phyloP scores from a whole-genome alignment of 768 basidiomycete species.

The Lactarius indigo region DNA sequence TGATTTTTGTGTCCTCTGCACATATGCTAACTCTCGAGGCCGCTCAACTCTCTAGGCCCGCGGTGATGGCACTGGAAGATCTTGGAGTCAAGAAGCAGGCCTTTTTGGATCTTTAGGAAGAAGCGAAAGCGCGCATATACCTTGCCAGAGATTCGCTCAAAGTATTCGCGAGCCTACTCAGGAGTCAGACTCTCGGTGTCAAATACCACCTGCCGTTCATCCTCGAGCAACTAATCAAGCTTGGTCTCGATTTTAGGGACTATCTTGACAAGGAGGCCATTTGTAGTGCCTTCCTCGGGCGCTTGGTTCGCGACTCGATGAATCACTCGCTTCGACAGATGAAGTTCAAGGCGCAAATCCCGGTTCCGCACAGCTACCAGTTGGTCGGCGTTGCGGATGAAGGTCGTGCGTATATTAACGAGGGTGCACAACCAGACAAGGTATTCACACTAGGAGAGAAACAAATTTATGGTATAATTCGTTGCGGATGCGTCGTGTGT shows the following conservation, averaged over 20 bases:
- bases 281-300: slow-evolving; percentile 55
- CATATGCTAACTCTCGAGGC: not conserved
- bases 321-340: slow-evolving; percentile 66
- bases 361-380: slow-evolving; percentile 60
- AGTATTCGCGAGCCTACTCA: slow-evolving; percentile 48
- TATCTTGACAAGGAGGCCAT: slow-evolving; percentile 35
- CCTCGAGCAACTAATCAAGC: slow-evolving; percentile 45
- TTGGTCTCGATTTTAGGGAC: slow-evolving; percentile 47
- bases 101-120: slow-evolving; percentile 61
- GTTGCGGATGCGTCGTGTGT: no score
- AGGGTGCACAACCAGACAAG: slow-evolving; percentile 4
- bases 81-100: slow-evolving; percentile 55
- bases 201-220: slow-evolving; percentile 50
- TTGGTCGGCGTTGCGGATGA: slow-evolving; percentile 85
- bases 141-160: slow-evolving; percentile 57
- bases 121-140: slow-evolving; percentile 51
- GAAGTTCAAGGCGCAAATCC: slow-evolving; percentile 73
- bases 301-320: slow-evolving; percentile 57
- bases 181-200: slow-evolving; percentile 43
- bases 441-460: slow-evolving; percentile 18
- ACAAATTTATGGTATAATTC: slow-evolving; percentile 17
- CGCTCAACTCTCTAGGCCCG: slow-evolving; percentile 41
- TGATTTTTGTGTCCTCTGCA: not conserved
- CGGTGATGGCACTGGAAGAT: slow-evolving; percentile 79
- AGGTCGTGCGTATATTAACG: slow-evolving; percentile 36